Percentiles rank a stretch among this genome's conserved stretches.
These are phyloP conservation scores for Xylariales sp. DNA, from an alignment of 2,329 filamentous ascomycete species.

Conservation along the genomic window DNA sequence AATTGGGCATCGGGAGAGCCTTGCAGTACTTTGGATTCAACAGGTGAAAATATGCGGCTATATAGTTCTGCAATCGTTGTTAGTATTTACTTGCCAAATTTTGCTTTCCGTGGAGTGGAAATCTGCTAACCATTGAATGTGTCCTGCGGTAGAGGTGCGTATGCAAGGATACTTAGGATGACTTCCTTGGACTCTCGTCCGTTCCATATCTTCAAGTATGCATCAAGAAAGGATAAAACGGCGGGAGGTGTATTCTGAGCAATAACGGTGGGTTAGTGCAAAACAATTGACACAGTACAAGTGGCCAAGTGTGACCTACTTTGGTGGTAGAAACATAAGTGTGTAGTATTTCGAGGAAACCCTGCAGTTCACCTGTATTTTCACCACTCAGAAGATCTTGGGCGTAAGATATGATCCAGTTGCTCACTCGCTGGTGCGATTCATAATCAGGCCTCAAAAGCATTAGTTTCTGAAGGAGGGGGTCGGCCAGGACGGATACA, in stretches of 20 bases:
- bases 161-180: conserved; percentile 56
- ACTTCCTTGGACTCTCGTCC: conserved; percentile 48
- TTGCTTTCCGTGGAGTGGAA: not conserved
- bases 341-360: conserved; percentile 51
- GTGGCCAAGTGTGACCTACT: conserved; percentile 32
- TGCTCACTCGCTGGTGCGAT: conserved; percentile 47
- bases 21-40: conserved; percentile 49
- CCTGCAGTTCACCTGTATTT: conserved; percentile 36
- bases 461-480: conserved; percentile 72
- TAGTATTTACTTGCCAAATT: conserved; percentile 12
- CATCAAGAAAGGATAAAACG: conserved; percentile 43
- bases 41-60: conserved; percentile 38
- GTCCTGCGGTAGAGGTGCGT: conserved; percentile 40
- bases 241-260: conserved; percentile 41
- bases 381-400: conserved; percentile 52
- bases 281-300: not conserved
- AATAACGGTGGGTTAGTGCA: no score
- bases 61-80: conserved; percentile 42
- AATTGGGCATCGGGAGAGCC: conserved; percentile 48
- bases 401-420: conserved; percentile 55
- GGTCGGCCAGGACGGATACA: conserved; percentile 70
- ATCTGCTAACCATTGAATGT: conserved; percentile 48
- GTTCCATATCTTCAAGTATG: conserved; percentile 59
- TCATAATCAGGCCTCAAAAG: conserved; percentile 56
- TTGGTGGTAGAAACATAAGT: conserved; percentile 54